Evolutionary conservation across 73 alveolate species (phyloP).

Genomic region (Paramecium biaurelia): DNA sequence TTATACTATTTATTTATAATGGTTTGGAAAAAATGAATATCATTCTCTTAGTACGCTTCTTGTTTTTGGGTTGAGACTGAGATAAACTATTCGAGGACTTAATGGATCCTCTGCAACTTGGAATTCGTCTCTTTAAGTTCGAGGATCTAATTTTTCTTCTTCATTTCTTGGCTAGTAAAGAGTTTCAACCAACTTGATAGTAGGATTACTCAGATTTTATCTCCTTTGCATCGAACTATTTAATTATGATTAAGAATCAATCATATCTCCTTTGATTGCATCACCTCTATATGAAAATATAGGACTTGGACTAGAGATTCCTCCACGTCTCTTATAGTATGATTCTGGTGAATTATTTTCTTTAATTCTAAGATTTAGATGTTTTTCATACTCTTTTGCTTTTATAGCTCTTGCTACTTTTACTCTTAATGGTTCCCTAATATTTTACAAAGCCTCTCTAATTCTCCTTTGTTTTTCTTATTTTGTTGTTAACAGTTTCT

Average conservation of each 20-base stretch:
- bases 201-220: not conserved
- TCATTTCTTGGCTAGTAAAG: not conserved
- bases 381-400: not conserved
- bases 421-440: not conserved
- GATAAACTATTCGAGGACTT: not conserved
- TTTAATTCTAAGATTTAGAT: not conserved
- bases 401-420: not conserved
- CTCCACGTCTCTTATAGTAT: not conserved
- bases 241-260: not conserved
- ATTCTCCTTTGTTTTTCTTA: not conserved
- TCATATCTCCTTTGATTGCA: not conserved
- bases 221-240: not conserved
- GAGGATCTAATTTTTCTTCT: not conserved
- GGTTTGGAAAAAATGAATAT: not conserved
- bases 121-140: not conserved
- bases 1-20: no score
- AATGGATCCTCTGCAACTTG: not conserved
- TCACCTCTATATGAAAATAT: not conserved
- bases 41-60: not conserved
- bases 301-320: constrained; percentile 6
- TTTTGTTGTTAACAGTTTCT: not conserved
- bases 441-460: not conserved
- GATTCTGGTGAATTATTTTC: not conserved
- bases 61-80: not conserved
- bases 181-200: not conserved